Base-by-base conservation (phyloP, 495 filamentous ascomycete species). In the Talaromyces nanjingensis region DNA sequence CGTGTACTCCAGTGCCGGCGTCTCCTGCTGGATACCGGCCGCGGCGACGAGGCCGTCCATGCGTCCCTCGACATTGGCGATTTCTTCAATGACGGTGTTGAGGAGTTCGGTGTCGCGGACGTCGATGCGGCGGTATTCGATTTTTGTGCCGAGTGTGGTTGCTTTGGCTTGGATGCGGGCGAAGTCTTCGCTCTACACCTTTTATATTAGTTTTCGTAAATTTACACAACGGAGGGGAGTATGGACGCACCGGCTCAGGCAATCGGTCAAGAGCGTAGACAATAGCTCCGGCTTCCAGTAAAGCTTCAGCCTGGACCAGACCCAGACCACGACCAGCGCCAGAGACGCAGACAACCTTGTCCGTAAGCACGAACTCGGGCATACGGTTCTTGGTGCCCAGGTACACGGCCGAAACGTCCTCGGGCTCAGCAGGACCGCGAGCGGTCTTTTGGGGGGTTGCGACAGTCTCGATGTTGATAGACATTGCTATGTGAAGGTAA, bases 51-150 rank as follows among this genome's bases (percentile, higher is more conserved):
- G 71, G 2, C 90, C 90, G 67, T 93, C 89, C 65, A 93, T 76
- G 22, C 89, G 84, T 6, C 89, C 88, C 67, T 93, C 86, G 37
- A 80, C 79, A 34, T 85, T 79, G 24, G 84, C 89, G 57, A 96
- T 96, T 12, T 79, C 79, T 64, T 81, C 79, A 53, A 96, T 78
- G 31, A 89, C 82, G 39, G 77, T 75, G 71, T 91, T 87, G 31
- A 97, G 79, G 6, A 81, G 74, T 22, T 81, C 76, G 24, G 87
- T 87, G 70, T 93, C 86, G n/a, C 90, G 88, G 25, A 96, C 91
- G 71, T 96, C 91, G 63, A 94, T 87, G 65, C 87, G 87, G 71
- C 89, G 89, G 78, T 96, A 96, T 64, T 85, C 77, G 37, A 96
- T 71, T 52, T 84, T 83, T 20, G 90, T 89, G 45, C 84, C 85